phyloP scores from a whole-genome alignment of 805 yeast genomes.

The Lipomyces starkeyi region DNA sequence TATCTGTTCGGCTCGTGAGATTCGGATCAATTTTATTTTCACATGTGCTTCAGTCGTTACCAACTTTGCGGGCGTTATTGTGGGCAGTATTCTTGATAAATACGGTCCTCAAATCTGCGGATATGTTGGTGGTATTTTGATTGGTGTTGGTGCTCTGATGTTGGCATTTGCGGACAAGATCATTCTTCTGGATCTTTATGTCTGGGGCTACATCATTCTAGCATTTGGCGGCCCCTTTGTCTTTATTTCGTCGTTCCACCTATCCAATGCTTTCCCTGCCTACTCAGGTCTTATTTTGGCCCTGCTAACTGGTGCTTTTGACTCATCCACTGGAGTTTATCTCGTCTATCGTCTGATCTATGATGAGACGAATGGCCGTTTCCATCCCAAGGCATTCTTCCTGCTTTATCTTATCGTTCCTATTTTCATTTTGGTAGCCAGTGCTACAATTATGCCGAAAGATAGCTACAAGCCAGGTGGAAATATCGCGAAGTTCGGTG shows the following conservation, averaged over 20 bases:
- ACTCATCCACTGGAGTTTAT: constrained; percentile 88
- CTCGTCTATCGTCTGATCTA: constrained; percentile 72
- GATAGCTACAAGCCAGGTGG: constrained; percentile 74
- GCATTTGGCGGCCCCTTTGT: constrained; percentile 96
- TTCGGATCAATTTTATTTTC: constrained; percentile 80
- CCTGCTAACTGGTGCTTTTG: constrained; percentile 89
- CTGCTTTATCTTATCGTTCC: constrained; percentile 74
- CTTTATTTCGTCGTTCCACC: constrained; percentile 86
- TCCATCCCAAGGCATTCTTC: constrained; percentile 67
- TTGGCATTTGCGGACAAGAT: constrained; percentile 52
- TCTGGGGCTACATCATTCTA: constrained; percentile 72
- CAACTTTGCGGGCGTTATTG: constrained; percentile 79
- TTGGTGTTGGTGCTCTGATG: constrained; percentile 61
- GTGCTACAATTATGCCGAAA: constrained; percentile 78
- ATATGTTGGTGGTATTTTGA: constrained; percentile 66
- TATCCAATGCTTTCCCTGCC: constrained; percentile 84
- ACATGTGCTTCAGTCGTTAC: constrained; percentile 87
- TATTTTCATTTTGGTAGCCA: constrained; percentile 73
- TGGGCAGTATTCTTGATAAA: constrained; percentile 77
- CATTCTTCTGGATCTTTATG: constrained; percentile 62
- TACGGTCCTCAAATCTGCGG: constrained; percentile 85
- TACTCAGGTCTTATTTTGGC: constrained; percentile 84
- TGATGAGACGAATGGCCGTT: constrained; percentile 47
- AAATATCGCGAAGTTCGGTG: constrained; percentile 61
- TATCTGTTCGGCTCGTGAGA: constrained; percentile 76